Evolutionary conservation across 257 asterid species (phyloP).

Genomic region (Henckelia pumila): DNA sequence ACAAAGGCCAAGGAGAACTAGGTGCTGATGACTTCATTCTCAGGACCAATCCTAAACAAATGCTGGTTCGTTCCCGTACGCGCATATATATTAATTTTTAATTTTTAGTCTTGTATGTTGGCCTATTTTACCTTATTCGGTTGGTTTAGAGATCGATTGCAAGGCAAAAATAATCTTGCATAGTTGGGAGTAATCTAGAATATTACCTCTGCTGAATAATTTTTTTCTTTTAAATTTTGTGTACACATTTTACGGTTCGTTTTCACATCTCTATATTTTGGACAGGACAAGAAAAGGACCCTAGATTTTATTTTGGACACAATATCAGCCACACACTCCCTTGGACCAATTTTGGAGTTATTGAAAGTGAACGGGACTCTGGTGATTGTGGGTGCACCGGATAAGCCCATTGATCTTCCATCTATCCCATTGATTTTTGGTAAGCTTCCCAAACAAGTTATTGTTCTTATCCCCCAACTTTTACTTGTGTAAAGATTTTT

Average conservation of each 20-base stretch:
- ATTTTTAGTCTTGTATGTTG: no score
- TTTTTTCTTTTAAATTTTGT: no score
- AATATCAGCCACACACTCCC: conserved; percentile 69
- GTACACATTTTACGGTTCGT: no score
- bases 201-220: no score
- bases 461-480: background rate
- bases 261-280: no score
- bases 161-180: background rate
- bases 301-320: conserved; percentile 76
- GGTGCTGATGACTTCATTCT: conserved; percentile 80
- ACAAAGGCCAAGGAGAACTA: conserved; percentile 57
- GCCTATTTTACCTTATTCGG: no score
- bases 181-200: no score
- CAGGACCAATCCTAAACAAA: conserved; percentile 53
- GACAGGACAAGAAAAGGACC: conserved; percentile 52
- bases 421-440: conserved; percentile 77
- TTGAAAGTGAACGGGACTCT: conserved; percentile 74
- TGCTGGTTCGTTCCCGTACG: conserved; percentile 79
- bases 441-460: conserved; percentile 11
- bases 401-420: conserved; percentile 73
- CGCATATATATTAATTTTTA: no score
- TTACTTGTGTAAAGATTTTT: background rate
- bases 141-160: background rate
- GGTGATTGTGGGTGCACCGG: conserved; percentile 78
- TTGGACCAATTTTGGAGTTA: conserved; percentile 62